phyloP scores from a whole-genome alignment of 1,284 basidiomycete genomes.

The Stereum hirsutum region DNA sequence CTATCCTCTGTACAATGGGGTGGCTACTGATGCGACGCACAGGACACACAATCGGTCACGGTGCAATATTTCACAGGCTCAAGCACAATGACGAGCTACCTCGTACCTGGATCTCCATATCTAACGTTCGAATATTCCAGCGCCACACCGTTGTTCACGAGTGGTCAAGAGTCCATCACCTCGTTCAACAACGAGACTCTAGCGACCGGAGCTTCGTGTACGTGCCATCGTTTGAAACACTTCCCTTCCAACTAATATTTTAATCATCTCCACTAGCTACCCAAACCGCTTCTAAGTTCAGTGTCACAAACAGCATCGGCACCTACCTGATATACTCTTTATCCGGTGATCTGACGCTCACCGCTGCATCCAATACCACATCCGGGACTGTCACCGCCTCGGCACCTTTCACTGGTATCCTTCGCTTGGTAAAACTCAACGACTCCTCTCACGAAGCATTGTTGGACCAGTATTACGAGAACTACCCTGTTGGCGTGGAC shows the following conservation, averaged over 20 bases:
- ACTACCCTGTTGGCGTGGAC: constrained; percentile 21
- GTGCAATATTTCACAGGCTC: constrained; percentile 23
- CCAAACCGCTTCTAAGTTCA: constrained; percentile 19
- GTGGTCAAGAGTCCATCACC: constrained; percentile 19
- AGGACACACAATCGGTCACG: constrained; percentile 25
- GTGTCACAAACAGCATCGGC: constrained; percentile 18
- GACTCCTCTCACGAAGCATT: constrained; percentile 18
- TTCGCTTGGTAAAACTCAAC: constrained; percentile 29
- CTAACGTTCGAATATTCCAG: constrained; percentile 21
- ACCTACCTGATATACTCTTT: constrained; percentile 25
- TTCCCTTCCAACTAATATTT: constrained; percentile 8
- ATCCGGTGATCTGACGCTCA: constrained; percentile 18
- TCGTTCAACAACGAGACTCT: too few species aligned
- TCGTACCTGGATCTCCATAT: constrained; percentile 25
- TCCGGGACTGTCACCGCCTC: constrained; percentile 19
- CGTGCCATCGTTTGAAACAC: too few species aligned
- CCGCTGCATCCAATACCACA: constrained; percentile 12
- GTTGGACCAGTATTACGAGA: constrained; percentile 20
- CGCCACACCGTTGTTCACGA: constrained; percentile 21
- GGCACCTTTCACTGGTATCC: constrained; percentile 26
- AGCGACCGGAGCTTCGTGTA: too few species aligned
- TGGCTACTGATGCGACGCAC: too few species aligned
- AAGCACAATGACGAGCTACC: constrained; percentile 21
- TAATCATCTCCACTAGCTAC: constrained; percentile 16
- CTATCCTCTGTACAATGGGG: too few species aligned